Evolutionary conservation across 495 filamentous ascomycete genomes (phyloP).

Genomic region (Aspergillus asperescens): DNA sequence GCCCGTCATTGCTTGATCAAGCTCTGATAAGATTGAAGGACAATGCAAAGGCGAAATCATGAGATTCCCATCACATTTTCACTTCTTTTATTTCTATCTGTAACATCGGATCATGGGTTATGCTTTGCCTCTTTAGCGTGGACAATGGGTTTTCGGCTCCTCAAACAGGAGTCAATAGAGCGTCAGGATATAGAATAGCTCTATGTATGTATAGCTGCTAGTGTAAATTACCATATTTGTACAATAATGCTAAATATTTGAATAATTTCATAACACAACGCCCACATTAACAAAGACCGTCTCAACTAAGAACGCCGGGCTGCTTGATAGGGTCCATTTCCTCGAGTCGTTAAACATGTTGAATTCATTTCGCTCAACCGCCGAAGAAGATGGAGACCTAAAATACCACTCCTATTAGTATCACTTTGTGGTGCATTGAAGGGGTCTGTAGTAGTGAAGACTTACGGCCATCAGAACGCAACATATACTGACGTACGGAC

Average conservation of each 20-base stretch:
- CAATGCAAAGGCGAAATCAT: slow-evolving; percentile 22
- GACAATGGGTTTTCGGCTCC: neutral
- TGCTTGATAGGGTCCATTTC: neutral
- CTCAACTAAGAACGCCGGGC: neutral
- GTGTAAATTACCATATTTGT: slow-evolving; percentile 14
- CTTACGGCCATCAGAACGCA: slow-evolving; percentile 92
- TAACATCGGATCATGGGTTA: slow-evolving; percentile 5
- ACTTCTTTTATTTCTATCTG: slow-evolving; percentile 7
- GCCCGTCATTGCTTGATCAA: slow-evolving; percentile 28
- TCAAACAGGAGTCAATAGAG: slow-evolving; percentile 1
- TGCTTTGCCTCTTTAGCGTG: slow-evolving; percentile 15
- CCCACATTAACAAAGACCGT: neutral
- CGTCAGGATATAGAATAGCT: slow-evolving; percentile 6
- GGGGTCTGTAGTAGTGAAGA: slow-evolving; percentile 11
- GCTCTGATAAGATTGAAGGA: slow-evolving; percentile 31
- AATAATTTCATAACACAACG: neutral
- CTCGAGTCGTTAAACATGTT: slow-evolving; percentile 8
- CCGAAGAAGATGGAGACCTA: slow-evolving; percentile 45
- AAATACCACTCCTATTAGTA: slow-evolving; percentile 8
- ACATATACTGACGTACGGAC: slow-evolving; percentile 93
- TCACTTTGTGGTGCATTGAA: neutral
- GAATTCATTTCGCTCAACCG: slow-evolving; percentile 18
- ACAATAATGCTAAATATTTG: slow-evolving; percentile 12
- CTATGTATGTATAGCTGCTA: neutral
- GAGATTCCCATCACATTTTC: slow-evolving; percentile 25